These are phyloP conservation scores for Leersia perrieri DNA, from an alignment of 176 grass and related monocot species.

Conservation along the genomic window DNA sequence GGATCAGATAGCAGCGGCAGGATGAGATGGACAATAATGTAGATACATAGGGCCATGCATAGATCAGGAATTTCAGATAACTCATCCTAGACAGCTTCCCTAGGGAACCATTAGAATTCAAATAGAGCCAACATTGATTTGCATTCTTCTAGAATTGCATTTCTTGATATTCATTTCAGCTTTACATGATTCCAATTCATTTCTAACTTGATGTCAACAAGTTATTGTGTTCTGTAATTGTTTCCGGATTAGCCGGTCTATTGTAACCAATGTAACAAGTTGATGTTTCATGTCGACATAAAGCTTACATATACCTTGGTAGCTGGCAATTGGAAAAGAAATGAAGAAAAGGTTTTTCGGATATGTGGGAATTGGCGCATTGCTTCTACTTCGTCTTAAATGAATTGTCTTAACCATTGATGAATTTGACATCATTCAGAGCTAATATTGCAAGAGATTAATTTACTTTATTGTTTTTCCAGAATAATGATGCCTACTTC, in stretches of 20 bases:
- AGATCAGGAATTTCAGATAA: constrained; percentile 30
- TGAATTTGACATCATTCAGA: background rate
- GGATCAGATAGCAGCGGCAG: constrained; percentile 30
- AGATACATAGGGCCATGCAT: constrained; percentile 35
- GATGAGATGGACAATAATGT: constrained; percentile 52
- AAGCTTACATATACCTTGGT: constrained; percentile 29
- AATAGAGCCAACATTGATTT: constrained; percentile 30
- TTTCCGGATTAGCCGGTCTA: constrained; percentile 13
- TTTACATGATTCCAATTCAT: constrained; percentile 20
- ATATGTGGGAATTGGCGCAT: background rate
- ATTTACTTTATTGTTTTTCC: background rate
- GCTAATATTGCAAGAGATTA: background rate
- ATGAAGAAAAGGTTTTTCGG: constrained; percentile 16
- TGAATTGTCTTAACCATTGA: background rate
- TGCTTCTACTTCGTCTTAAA: background rate
- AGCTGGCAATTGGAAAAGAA: constrained; percentile 3
- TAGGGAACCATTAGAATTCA: constrained; percentile 36
- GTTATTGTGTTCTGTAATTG: constrained; percentile 20
- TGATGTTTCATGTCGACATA: constrained; percentile 8
- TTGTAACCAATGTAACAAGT: constrained; percentile 26
- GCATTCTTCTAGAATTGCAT: constrained; percentile 14
- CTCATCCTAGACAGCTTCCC: constrained; percentile 7
- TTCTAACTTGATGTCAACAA: constrained; percentile 8
- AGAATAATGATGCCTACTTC: background rate
- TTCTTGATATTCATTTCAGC: background rate